phyloP scores from a whole-genome alignment of 495 filamentous ascomycete genomes.

The Penicillium goetzii region DNA sequence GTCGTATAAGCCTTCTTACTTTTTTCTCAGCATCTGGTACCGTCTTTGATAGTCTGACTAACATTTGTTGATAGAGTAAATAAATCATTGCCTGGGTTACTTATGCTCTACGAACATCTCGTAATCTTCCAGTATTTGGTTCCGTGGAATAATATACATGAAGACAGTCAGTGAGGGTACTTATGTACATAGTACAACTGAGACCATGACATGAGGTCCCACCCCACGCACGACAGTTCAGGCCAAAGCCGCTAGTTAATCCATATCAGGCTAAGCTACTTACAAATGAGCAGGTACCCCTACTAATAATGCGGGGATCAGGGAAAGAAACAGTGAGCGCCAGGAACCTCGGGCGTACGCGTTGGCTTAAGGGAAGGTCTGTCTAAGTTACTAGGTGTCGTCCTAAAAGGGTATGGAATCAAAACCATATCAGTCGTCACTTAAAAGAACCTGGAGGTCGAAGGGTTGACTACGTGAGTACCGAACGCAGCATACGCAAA shows the following conservation, averaged over 20 bases:
- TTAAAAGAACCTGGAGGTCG: neutral
- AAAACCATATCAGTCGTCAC: neutral
- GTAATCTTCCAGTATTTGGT: no score
- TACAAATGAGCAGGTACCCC: no score
- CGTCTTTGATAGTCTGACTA: no score
- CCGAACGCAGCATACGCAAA: neutral
- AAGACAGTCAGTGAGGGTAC: neutral
- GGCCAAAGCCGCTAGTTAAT: no score
- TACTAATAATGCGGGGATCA: neutral
- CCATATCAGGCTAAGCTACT: no score
- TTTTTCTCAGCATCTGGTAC: no score
- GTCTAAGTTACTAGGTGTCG: neutral
- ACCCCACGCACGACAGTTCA: neutral
- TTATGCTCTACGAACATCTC: no score
- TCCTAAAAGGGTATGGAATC: neutral
- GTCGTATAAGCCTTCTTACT: no score
- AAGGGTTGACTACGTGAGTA: neutral
- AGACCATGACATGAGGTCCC: no score
- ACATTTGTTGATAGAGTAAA: neutral
- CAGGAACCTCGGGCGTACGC: neutral
- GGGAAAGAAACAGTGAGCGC: neutral
- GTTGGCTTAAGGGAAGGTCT: neutral
- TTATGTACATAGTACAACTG: no score
- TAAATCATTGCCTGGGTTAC: neutral
- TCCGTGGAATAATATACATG: neutral